Percentiles rank a stretch among this genome's conserved stretches.
Evolutionary conservation across 2,329 filamentous ascomycete species (phyloP).

Genomic region (Eutypa lata): DNA sequence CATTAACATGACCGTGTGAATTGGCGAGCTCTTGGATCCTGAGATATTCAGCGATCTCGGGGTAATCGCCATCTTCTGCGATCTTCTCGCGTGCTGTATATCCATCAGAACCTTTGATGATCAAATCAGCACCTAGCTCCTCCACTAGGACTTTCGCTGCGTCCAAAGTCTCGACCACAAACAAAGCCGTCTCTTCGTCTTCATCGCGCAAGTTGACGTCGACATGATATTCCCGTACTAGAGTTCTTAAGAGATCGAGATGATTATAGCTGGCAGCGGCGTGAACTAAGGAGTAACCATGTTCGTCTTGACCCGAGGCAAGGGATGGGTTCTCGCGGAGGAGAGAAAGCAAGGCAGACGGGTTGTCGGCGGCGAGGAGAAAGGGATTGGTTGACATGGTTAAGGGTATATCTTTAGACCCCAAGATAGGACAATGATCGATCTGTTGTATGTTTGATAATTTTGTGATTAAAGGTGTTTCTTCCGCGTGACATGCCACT

Average conservation of each 20-base stretch:
- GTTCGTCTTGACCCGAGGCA: constrained; percentile 77
- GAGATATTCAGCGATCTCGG: constrained; percentile 72
- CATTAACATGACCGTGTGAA: constrained; percentile 24
- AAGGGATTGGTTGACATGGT: constrained; percentile 60
- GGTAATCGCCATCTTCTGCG: constrained; percentile 72
- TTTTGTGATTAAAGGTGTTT: too few species aligned
- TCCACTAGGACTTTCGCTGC: constrained; percentile 79
- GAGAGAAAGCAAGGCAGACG: constrained; percentile 67
- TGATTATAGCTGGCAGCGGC: constrained; percentile 93
- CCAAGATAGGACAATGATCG: too few species aligned
- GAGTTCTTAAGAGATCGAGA: constrained; percentile 69
- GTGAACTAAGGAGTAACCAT: constrained; percentile 93
- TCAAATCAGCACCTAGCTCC: constrained; percentile 70
- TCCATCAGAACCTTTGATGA: constrained; percentile 67
- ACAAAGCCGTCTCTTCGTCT: constrained; percentile 91
- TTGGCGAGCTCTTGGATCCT: constrained; percentile 29
- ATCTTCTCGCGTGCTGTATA: constrained; percentile 81
- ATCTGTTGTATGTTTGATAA: too few species aligned
- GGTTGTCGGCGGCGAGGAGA: constrained; percentile 79
- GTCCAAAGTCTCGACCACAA: constrained; percentile 79
- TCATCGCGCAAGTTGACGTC: constrained; percentile 81
- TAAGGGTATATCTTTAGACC: background rate
- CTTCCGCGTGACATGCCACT: too few species aligned
- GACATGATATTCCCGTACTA: constrained; percentile 75
- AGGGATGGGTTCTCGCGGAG: constrained; percentile 72